phyloP scores from a whole-genome alignment of 495 filamentous ascomycete genomes.

The Annulohypoxylon moriforme region DNA sequence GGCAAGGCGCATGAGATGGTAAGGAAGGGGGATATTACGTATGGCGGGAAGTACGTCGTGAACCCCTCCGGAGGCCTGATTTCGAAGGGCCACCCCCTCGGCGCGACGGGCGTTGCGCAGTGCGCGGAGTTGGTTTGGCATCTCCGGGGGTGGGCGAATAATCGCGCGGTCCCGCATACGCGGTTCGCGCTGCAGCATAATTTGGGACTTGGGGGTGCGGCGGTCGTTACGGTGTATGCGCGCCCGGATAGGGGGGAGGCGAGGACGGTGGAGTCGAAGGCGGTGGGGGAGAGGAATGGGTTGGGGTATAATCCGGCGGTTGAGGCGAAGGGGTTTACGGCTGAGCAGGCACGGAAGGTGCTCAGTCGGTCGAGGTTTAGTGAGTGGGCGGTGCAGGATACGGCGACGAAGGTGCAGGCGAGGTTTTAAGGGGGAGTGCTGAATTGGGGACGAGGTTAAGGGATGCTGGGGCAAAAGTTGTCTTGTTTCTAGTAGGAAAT shows the following conservation, averaged over 20 bases:
- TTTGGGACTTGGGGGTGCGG: constrained; percentile 90
- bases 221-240: constrained; percentile 89
- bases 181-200: constrained; percentile 89
- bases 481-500: too few species aligned
- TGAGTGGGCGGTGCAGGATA: constrained; percentile 80
- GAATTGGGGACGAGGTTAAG: neutral
- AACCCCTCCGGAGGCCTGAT: constrained; percentile 96
- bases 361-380: constrained; percentile 74
- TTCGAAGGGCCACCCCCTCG: constrained; percentile 94
- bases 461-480: neutral
- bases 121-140: constrained; percentile 98
- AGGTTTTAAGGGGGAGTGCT: constrained; percentile 52
- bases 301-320: constrained; percentile 95
- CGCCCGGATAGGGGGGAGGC: constrained; percentile 81
- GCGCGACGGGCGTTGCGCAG: constrained; percentile 92
- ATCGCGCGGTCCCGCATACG: constrained; percentile 76
- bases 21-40: constrained; percentile 87
- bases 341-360: constrained; percentile 75
- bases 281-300: constrained; percentile 70
- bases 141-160: constrained; percentile 94
- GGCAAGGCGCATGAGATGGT: constrained; percentile 96
- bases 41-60: constrained; percentile 86
- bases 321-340: constrained; percentile 85
- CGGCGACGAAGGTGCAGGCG: constrained; percentile 72
- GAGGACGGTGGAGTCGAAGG: constrained; percentile 63